These are phyloP conservation scores for Phaeosphaeriaceae sp. DNA, from an alignment of 2,329 filamentous ascomycete genomes.

Conservation along the genomic window DNA sequence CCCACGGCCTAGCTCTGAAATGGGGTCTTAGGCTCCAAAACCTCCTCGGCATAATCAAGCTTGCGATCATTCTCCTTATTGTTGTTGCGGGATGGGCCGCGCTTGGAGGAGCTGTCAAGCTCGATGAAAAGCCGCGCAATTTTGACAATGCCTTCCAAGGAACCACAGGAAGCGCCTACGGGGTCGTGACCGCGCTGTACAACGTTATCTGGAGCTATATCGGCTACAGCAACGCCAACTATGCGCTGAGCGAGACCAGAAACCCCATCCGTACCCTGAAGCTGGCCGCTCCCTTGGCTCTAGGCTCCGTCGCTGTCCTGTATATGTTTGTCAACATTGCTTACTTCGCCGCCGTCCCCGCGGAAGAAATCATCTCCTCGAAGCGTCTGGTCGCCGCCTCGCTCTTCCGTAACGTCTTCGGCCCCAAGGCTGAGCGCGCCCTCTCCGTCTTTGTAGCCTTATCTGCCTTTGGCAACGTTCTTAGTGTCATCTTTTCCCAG, in stretches of 20 bases:
- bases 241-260: constrained; percentile 70
- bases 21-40: constrained; percentile 75
- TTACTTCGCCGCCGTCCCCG: constrained; percentile 70
- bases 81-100: constrained; percentile 69
- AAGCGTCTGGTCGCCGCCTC: constrained; percentile 64
- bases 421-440: constrained; percentile 62
- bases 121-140: constrained; percentile 69
- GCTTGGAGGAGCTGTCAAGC: constrained; percentile 64
- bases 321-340: constrained; percentile 74
- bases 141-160: constrained; percentile 71
- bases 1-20: constrained; percentile 68
- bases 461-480: constrained; percentile 72
- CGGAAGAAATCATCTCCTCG: constrained; percentile 62
- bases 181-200: constrained; percentile 73
- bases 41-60: constrained; percentile 70
- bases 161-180: constrained; percentile 71
- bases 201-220: constrained; percentile 77
- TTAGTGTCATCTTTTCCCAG: constrained; percentile 74
- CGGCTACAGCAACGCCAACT: constrained; percentile 74
- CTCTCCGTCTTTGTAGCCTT: constrained; percentile 72
- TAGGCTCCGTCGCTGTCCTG: constrained; percentile 65
- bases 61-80: constrained; percentile 71
- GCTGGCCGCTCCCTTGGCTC: constrained; percentile 69
- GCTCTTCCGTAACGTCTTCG: constrained; percentile 67
- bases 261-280: constrained; percentile 71